phyloP scores from a whole-genome alignment of 139 green algal species.

The Helicosporidium sp. region DNA sequence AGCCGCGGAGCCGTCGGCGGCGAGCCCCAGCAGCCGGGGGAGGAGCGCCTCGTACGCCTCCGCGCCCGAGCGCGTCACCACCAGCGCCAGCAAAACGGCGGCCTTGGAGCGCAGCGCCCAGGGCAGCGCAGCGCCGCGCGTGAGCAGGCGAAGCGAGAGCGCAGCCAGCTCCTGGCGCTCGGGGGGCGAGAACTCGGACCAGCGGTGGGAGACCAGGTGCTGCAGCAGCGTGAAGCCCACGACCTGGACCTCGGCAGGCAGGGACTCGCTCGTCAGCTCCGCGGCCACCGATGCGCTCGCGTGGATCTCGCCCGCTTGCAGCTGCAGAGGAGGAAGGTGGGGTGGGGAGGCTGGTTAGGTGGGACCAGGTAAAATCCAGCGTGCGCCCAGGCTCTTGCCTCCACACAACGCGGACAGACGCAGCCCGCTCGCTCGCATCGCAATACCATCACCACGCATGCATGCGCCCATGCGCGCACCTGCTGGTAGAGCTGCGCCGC shows the following conservation, averaged over 20 bases:
- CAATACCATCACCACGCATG: too few relatives aligned
- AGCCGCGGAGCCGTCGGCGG: constrained; percentile 15
- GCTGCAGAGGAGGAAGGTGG: constrained; percentile 7
- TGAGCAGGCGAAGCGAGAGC: background rate
- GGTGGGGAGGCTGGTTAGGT: background rate
- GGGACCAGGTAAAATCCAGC: too few relatives aligned
- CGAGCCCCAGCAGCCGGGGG: constrained; percentile 37
- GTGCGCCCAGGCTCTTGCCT: too few relatives aligned
- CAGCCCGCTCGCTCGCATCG: too few relatives aligned
- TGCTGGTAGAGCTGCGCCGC: too few relatives aligned
- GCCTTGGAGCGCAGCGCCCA: constrained; percentile 47
- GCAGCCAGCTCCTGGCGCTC: background rate
- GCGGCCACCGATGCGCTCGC: constrained; percentile 5
- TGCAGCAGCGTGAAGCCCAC: constrained; percentile 31
- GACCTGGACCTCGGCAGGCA: constrained; percentile 23
- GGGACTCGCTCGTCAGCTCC: constrained; percentile 11
- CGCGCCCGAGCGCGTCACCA: constrained; percentile 41
- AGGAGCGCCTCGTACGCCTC: constrained; percentile 30
- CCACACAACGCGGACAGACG: too few relatives aligned
- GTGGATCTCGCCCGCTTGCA: constrained; percentile 18
- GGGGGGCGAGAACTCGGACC: background rate
- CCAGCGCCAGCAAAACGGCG: constrained; percentile 42
- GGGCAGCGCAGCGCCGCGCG: background rate
- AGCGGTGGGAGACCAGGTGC: constrained; percentile 10
- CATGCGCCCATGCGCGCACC: too few relatives aligned